phyloP scores from a whole-genome alignment of 192 early-diverging fungal species.

The Funneliformis mosseae region DNA sequence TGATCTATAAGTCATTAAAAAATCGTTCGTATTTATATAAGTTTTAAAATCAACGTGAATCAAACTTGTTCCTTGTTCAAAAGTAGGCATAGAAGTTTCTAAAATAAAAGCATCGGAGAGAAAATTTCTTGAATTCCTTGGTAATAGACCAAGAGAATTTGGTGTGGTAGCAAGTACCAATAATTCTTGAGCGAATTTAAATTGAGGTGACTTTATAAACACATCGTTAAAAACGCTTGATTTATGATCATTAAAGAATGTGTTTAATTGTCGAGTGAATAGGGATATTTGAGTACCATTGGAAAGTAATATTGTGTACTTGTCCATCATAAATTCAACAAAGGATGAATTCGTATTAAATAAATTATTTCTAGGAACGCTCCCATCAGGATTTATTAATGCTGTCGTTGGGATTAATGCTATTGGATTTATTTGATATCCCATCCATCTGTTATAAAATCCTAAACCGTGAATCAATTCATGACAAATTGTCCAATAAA shows the following conservation, averaged over 20 bases:
- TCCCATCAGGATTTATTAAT: background rate
- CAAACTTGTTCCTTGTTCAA: slow-evolving; percentile 37
- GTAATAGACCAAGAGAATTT: slow-evolving; percentile 9
- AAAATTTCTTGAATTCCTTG: background rate
- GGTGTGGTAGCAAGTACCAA: background rate
- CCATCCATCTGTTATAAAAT: slow-evolving; percentile 39
- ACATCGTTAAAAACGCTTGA: background rate
- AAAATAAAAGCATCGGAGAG: background rate
- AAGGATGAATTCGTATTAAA: background rate
- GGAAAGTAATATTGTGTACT: slow-evolving; percentile 7
- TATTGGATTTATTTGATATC: slow-evolving; percentile 6
- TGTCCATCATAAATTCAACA: slow-evolving; percentile 23
- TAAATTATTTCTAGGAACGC: background rate
- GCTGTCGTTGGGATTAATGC: slow-evolving; percentile 4
- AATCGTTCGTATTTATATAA: slow-evolving; percentile 37
- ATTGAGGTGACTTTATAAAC: slow-evolving; percentile 11
- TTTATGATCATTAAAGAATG: background rate
- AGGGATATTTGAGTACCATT: background rate
- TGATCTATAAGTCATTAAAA: slow-evolving; percentile 42
- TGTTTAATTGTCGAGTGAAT: background rate
- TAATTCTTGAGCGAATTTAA: slow-evolving; percentile 1
- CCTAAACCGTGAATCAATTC: slow-evolving; percentile 49
- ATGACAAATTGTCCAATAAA: slow-evolving; percentile 38
- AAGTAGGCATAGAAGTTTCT: slow-evolving; percentile 43
- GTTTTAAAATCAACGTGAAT: slow-evolving; percentile 39